phyloP scores from a whole-genome alignment of 2,329 filamentous ascomycete species.

The Zymoseptoria ardabiliae region DNA sequence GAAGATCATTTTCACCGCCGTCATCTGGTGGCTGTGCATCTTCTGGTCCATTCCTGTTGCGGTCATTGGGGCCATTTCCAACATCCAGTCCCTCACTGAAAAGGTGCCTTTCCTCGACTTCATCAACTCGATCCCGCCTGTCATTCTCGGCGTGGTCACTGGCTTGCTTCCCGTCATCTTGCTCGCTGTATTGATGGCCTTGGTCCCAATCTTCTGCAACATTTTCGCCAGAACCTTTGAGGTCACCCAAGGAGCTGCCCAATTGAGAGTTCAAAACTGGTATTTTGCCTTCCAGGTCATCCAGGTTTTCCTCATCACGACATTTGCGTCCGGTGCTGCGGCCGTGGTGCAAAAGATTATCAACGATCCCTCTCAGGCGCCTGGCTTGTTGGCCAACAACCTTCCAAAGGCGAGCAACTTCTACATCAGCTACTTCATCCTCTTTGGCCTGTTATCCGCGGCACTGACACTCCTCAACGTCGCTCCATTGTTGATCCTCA shows the following conservation, averaged over 20 bases:
- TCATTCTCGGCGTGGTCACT: slow-evolving; percentile 39
- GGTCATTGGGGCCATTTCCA: slow-evolving; percentile 38
- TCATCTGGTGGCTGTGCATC: slow-evolving; percentile 37
- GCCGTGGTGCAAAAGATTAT: slow-evolving; percentile 25
- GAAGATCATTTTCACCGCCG: slow-evolving; percentile 30
- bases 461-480: slow-evolving; percentile 25
- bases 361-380: slow-evolving; percentile 22
- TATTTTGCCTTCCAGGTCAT: slow-evolving; percentile 34
- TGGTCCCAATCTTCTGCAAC: slow-evolving; percentile 39
- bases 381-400: slow-evolving; percentile 26
- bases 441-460: slow-evolving; percentile 26
- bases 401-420: slow-evolving; percentile 32
- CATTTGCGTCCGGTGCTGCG: slow-evolving; percentile 28
- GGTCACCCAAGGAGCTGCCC: slow-evolving; percentile 35
- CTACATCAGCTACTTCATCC: slow-evolving; percentile 32
- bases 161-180: slow-evolving; percentile 37
- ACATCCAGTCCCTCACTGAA: slow-evolving; percentile 36
- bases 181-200: slow-evolving; percentile 37
- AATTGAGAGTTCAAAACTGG: slow-evolving; percentile 30
- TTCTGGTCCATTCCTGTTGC: slow-evolving; percentile 42
- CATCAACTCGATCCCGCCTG: slow-evolving; percentile 35
- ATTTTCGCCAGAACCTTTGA: slow-evolving; percentile 17
- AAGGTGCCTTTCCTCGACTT: slow-evolving; percentile 35
- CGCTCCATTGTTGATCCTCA: slow-evolving; percentile 22
- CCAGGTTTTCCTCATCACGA: slow-evolving; percentile 34